Base-by-base conservation (phyloP, 441 rosid genomes). In the Brassica hybrid region DNA sequence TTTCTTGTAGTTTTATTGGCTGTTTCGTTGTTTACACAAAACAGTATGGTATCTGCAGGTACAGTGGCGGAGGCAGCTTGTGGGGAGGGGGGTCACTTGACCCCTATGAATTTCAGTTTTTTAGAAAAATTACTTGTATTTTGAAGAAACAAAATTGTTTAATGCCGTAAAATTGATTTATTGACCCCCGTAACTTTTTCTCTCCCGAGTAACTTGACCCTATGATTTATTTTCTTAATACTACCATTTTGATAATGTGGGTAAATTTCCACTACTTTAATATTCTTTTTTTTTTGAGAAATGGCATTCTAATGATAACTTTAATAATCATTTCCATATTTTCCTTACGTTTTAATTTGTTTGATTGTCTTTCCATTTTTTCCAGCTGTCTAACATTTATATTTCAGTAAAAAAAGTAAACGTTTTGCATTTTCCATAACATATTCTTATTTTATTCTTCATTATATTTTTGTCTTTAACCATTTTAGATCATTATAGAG, bases 1-100 rank as follows among this genome's bases (percentile, higher is more conserved):
- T 57, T 57, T 57, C 62, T 57, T 57, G 30, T 57, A 57, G 27
- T 57, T 57, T 9, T 57, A 19, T 57, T 57, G n/a, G 30, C 30
- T 57, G 30, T 19, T 19, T 19, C 30, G 30, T 18, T 18, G 27
- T 19, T 23, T 23, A 19, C n/a, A 18, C 62, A 57, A 57, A 57
- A 57, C 4, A 7, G 1, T 19, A 18, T 57, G 62, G 62, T 10
- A 19, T 57, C 54, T 45, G 50, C 60, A 56, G 60, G 62, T 23
- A 23, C n/a, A n/a, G n/a, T n/a, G n/a, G n/a, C n/a, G n/a, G n/a
- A n/a, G n/a, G n/a, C n/a, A n/a, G n/a, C n/a, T n/a, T n/a, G n/a
- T n/a, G n/a, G n/a, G n/a, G n/a, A n/a, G n/a, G n/a, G n/a, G n/a
- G n/a, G n/a, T n/a, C n/a, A n/a, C n/a, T n/a, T n/a, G n/a, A n/a